Evolutionary conservation across 148 eudicot species (phyloP).

Genomic region (Chenopodium suecicum): DNA sequence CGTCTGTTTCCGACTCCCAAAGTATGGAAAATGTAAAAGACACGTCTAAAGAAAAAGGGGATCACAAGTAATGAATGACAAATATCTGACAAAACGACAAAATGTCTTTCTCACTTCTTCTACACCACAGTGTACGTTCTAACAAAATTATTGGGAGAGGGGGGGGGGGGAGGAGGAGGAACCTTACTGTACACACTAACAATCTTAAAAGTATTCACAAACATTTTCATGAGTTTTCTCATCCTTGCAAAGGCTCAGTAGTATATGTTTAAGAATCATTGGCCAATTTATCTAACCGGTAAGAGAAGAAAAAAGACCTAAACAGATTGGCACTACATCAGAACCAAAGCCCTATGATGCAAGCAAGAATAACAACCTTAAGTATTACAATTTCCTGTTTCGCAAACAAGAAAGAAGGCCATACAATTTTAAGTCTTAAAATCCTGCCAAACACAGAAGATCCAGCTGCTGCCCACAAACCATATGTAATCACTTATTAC

Average conservation of each 20-base stretch:
- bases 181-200: not conserved
- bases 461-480: not conserved
- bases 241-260: not conserved
- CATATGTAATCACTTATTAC: not conserved
- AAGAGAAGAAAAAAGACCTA: not conserved
- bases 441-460: not conserved
- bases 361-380: not conserved
- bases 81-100: not conserved
- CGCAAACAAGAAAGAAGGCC: not conserved
- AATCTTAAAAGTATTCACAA: not conserved
- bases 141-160: not conserved
- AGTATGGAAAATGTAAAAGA: constrained; percentile 19
- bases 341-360: not conserved
- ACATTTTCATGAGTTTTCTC: not conserved
- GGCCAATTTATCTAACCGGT: too few species aligned
- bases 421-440: not conserved
- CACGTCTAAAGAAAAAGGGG: constrained; percentile 11
- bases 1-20: constrained; percentile 16
- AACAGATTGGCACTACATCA: not conserved
- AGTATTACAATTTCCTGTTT: not conserved
- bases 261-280: not conserved
- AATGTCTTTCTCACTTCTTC: constrained; percentile 1
- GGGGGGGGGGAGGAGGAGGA: too few species aligned
- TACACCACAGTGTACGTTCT: not conserved
- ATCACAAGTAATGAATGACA: not conserved